Evolutionary conservation across 129 eudicot genomes (phyloP), one percentile per base, ranked within the genome.

Genomic region (Tanacetum coccineum): DNA sequence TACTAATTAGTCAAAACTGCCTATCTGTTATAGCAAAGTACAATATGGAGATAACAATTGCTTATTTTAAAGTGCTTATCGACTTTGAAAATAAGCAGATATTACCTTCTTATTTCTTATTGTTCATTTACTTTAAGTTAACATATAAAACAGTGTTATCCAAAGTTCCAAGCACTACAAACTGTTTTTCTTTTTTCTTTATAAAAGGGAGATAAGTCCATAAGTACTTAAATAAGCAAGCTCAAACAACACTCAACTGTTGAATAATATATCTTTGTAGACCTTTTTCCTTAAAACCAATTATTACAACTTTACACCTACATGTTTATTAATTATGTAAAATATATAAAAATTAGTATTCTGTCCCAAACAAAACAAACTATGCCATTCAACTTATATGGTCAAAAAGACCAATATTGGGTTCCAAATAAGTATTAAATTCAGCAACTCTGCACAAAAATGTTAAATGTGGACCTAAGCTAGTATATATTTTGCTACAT

Each of bases 281-380:
- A 10, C 48, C 66, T 57, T 42, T 70, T 70, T 57, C 5, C 11
- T 44, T 58, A 70, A 25, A 57, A n/a, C 66, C 58, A 70, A 70
- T 70, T n/a, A 70, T 70, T 14, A 10, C 66, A 45, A 22, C 57
- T 70, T 70, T 70, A 70, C 66, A 70, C 18, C 62, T 70, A 57
- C 50, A 70, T 25, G 25, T 14, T 42, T 13, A 42, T 69, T 28
- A 51, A 50, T 40, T 53, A 56, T 40, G 30, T 19, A 54, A 25
- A 53, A 53, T 25, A 57, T 25, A 57, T 36, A 58, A 13, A 3
- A 57, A 26, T 26, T 25, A 25, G 26, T 18, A 62, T 55, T 64
- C 40, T 64, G 42, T 64, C 26, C 56, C 56, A 64, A 64, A 20
- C 7, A 47, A 22, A 66, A 66, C 59, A 66, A 49, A 21, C 59